These are phyloP conservation scores for Pleomassaria siparia DNA, from an alignment of 2,329 filamentous ascomycete genomes.

Conservation along the genomic window DNA sequence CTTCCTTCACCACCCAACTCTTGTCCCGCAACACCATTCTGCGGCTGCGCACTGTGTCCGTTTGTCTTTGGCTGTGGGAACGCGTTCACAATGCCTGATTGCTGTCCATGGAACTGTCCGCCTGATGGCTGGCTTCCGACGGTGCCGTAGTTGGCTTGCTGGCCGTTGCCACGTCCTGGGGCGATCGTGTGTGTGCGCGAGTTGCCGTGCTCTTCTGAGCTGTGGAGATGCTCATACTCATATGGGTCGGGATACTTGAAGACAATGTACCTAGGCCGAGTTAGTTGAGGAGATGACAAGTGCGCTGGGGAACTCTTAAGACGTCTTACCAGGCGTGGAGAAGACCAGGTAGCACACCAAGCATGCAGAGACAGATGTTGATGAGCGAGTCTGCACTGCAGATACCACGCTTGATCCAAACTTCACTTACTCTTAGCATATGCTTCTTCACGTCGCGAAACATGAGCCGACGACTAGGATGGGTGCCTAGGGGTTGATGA, in stretches of 20 bases:
- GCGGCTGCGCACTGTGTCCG: conserved; percentile 15
- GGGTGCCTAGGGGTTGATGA: conserved; percentile 20
- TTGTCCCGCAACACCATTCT: conserved; percentile 13
- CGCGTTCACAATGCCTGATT: conserved; percentile 35
- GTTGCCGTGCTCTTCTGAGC: conserved; percentile 55
- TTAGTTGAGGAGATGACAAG: too few species aligned
- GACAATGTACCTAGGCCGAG: too few species aligned
- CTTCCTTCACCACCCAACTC: conserved; percentile 23
- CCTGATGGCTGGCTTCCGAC: conserved; percentile 39
- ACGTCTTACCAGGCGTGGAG: conserved; percentile 99
- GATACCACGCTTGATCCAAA: conserved; percentile 95
- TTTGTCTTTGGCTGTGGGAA: conserved; percentile 28
- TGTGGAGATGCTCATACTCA: conserved; percentile 63
- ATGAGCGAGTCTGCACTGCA: conserved; percentile 92
- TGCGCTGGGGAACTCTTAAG: too few species aligned
- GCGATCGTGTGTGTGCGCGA: conserved; percentile 77
- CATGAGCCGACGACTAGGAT: conserved; percentile 1
- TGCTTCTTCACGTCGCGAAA: conserved; percentile 1
- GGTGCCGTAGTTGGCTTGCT: conserved; percentile 42
- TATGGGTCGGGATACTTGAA: conserved; percentile 77
- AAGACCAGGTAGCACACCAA: conserved; percentile 71
- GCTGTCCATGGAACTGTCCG: conserved; percentile 46
- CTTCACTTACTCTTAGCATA: conserved; percentile 48
- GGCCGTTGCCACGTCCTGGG: conserved; percentile 26
- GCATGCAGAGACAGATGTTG: conserved; percentile 82